Evolutionary conservation across 805 yeast species (phyloP).

Genomic region (Yueomyces sinensis): DNA sequence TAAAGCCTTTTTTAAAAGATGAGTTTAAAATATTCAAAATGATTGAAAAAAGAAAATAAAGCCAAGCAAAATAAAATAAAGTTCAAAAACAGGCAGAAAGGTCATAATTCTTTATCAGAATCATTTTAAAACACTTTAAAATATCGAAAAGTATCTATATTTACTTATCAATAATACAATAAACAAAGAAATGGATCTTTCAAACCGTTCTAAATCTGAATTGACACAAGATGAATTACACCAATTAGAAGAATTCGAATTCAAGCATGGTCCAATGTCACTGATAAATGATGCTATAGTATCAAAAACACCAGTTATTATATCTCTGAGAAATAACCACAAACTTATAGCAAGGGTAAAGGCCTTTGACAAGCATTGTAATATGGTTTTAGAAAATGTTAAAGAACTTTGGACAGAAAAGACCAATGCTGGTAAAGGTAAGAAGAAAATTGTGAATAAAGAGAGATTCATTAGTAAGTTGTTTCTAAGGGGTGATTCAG

Average conservation of each 20-base stretch:
- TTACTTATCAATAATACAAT: too few relatives aligned
- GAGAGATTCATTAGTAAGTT: slow-evolving; percentile 80
- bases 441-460: slow-evolving; percentile 41
- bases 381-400: slow-evolving; percentile 83
- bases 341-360: slow-evolving; percentile 80
- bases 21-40: too few relatives aligned
- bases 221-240: slow-evolving; percentile 67
- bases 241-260: slow-evolving; percentile 79
- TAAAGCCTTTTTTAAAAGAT: too few relatives aligned
- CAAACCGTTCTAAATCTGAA: slow-evolving; percentile 67
- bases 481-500: slow-evolving; percentile 92
- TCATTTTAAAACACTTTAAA: too few relatives aligned
- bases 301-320: slow-evolving; percentile 62
- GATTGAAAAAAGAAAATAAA: too few relatives aligned
- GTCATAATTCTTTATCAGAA: too few relatives aligned
- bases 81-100: too few relatives aligned
- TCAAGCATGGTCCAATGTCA: slow-evolving; percentile 81
- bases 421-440: too few relatives aligned
- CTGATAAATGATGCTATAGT: slow-evolving; percentile 74
- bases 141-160: too few relatives aligned
- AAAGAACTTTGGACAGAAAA: slow-evolving; percentile 72
- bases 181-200: slow-evolving; percentile 43
- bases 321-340: slow-evolving; percentile 86
- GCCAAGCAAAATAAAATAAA: too few relatives aligned
- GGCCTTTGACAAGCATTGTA: slow-evolving; percentile 94